Base-by-base conservation (phyloP, 164 flowering plant genomes). In the Stephania yunnanensis region DNA sequence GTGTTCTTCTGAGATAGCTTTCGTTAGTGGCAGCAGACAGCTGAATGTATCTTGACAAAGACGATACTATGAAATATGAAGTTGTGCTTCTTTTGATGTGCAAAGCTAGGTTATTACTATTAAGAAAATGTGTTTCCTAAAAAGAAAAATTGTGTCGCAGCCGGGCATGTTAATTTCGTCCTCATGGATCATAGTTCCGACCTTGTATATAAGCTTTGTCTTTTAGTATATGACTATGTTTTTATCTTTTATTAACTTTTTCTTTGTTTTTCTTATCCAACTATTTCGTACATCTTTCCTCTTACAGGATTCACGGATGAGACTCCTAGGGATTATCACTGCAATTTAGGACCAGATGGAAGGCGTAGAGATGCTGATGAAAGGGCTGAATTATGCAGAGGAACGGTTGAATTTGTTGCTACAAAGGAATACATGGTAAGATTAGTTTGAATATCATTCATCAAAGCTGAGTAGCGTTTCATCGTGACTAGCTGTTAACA, bases 311-410 rank as follows among this genome's bases (percentile, higher is more conserved):
- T 87, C 81, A 89, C 90, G 31, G 94, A 95, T 86, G 98, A 90
- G 75, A 96, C 99, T 74, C 99, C 98, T 46, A 97, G 94, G 68
- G 99, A 96, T 58, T 96, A 96, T 81, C 91, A 87, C 75, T 94
- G 99, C 91, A 96, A 96, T 81, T 80, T 94, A 65, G 99, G 95
- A 69, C 97, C 98, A 22, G 98, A 96, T 89, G 97, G 99, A 67
- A 88, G 99, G 75, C 97, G 99, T 68, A 88, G 99, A 81, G 99
- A 96, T 87, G 98, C 97, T 78, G 97, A 96, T 87, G 99, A 94
- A 82, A 90, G 99, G 81, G 97, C 99, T 74, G 99, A 96, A 78
- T 82, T 96, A 67, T 96, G 97, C 72, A 87, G 92, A 81, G 99
- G 99, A 82, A 94, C 99, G 30, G 99, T 96, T 84, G 99, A 96